Conservation (phyloP, 2,329 filamentous ascomycete genomes). For the Aspergillus eucalypticola region DNA sequence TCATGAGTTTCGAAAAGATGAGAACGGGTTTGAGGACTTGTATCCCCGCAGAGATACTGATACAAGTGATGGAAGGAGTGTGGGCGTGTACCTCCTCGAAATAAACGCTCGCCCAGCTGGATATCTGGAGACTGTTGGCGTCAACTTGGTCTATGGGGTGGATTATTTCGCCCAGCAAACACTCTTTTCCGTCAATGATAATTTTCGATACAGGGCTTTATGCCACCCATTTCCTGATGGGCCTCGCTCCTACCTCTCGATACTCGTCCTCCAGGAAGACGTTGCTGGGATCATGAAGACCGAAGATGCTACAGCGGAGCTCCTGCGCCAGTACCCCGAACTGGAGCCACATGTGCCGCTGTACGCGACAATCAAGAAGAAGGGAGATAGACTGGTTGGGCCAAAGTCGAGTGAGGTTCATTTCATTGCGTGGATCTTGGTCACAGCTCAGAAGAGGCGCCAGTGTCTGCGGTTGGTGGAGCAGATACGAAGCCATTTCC, state of each 20-base stretch:
- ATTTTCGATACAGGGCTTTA: background rate
- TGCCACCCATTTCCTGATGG: conserved; percentile 1
- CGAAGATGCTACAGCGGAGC: no score
- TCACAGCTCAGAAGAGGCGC: no score
- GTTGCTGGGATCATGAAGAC: no score
- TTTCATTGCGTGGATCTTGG: no score
- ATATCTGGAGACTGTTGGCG: background rate
- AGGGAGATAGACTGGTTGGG: no score
- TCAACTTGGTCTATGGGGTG: conserved; percentile 10
- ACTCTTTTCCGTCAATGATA: background rate
- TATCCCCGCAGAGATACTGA: background rate
- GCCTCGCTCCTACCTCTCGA: background rate
- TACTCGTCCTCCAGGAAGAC: no score
- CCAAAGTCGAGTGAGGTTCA: no score
- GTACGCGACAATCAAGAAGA: no score
- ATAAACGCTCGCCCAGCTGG: conserved; percentile 11
- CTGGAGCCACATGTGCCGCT: no score
- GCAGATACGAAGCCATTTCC: background rate
- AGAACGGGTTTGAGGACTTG: background rate
- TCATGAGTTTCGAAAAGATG: background rate
- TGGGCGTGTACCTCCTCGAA: conserved; percentile 7
- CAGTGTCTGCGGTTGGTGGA: no score
- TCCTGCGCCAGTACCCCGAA: no score
- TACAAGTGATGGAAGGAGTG: background rate
- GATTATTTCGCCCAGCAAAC: conserved; percentile 8